phyloP scores from a whole-genome alignment of 768 basidiomycete genomes.

The Gloeophyllum trabeum region DNA sequence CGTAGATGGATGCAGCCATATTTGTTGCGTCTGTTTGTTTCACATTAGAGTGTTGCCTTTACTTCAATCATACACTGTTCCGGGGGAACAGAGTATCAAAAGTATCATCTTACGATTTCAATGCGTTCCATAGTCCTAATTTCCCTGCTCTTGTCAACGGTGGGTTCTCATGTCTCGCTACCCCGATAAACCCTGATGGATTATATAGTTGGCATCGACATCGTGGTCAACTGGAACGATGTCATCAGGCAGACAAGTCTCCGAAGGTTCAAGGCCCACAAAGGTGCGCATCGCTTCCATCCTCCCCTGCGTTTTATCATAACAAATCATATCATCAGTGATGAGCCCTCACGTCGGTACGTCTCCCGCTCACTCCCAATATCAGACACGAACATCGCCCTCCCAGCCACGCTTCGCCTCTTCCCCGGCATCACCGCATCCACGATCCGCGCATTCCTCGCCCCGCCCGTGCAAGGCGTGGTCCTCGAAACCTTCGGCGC shows the following conservation, averaged over 20 bases:
- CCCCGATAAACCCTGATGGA: not conserved
- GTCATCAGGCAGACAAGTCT: conserved; percentile 76
- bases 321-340: conserved; percentile 27
- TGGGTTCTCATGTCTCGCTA: conserved; percentile 15
- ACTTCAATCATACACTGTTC: conserved; percentile 83
- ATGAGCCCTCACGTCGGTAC: conserved; percentile 76
- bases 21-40: not conserved
- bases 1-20: not conserved
- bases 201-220: conserved; percentile 76
- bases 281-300: conserved; percentile 30
- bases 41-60: conserved; percentile 63
- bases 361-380: conserved; percentile 12
- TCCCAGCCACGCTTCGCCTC: conserved; percentile 62
- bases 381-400: not conserved
- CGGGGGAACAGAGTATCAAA: conserved; percentile 83
- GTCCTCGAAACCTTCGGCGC: conserved; percentile 89
- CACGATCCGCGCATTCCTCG: conserved; percentile 68
- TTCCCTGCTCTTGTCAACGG: conserved; percentile 76
- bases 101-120: conserved; percentile 69
- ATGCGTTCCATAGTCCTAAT: conserved; percentile 80
- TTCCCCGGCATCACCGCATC: conserved; percentile 79
- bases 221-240: conserved; percentile 81
- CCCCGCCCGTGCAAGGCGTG: conserved; percentile 65
- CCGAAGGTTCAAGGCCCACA: conserved; percentile 72
- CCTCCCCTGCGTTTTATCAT: conserved; percentile 3